Base-by-base conservation (phyloP, 164 flowering plant species). In the Platanus orientalis region DNA sequence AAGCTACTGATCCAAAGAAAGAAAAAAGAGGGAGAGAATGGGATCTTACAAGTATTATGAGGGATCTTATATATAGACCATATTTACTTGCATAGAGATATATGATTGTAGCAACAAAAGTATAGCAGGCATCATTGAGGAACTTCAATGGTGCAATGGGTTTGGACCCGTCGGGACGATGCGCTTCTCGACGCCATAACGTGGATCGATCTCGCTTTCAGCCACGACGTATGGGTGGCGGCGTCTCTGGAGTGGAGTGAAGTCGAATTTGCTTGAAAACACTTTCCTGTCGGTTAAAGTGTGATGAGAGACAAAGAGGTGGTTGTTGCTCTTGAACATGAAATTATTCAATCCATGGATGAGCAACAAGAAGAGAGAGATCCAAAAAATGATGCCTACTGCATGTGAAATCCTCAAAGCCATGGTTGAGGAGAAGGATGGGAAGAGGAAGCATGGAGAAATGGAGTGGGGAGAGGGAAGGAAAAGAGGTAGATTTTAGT, bases 81-180 rank as follows among this genome's bases (percentile, higher is more conserved):
- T 20, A 7, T 20, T 20, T 48, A 7, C 2, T 21, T 49, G 25
- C 52, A 11, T 21, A 7, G 11, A 21, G 25, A 21, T 32, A 53
- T 36, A 36, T 26, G 56, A 53, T 27, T 53, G 23, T 53, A 27
- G 17, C 32, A 26, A 53, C 32, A 53, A 9, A 24, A 36, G 9
- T 11, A 10, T 2, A 11, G 17, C 7, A 25, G 23, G 19, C 21
- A 19, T 20, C 21, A 19, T 23, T 26, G 29, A 14, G 16, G 55
- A 23, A 12, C 56, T 45, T 75, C 71, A 76, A 59, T 76, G 75
- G 65, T 76, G 78, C 66, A 75, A 71, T 16, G 86, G 86, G 67
- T 82, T 82, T 19, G 86, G 86, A 26, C 86, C 86, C 16, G 79
- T 74, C 1, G 86, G 86, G 16, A 82, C 86, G 3, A 72, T 73